phyloP scores from a whole-genome alignment of 78 protist species.

The Tieghemostelium lacteum region DNA sequence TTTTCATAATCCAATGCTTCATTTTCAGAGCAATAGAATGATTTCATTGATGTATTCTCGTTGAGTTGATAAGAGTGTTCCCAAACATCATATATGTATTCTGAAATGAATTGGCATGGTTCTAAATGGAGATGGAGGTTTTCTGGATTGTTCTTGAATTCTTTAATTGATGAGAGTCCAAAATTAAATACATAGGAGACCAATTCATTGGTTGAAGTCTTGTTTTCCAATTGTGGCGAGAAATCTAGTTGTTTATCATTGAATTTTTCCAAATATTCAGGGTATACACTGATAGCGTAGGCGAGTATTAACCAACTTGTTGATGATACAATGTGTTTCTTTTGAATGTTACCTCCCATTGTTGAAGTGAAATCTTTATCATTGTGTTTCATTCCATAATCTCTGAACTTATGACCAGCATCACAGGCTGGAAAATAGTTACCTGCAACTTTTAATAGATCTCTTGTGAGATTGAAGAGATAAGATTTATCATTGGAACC shows the following conservation, averaged over 20 bases:
- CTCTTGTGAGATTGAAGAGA: conserved; percentile 25
- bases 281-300: neutral
- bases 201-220: too few relatives aligned
- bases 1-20: conserved; percentile 31
- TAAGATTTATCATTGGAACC: conserved; percentile 10
- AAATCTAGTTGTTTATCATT: too few relatives aligned
- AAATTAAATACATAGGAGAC: conserved; percentile 11
- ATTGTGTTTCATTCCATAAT: conserved; percentile 42
- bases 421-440: conserved; percentile 53
- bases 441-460: too few relatives aligned
- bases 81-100: conserved; percentile 41
- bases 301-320: conserved; percentile 34
- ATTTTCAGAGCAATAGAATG: neutral
- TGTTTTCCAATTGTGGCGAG: too few relatives aligned
- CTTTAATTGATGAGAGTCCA: conserved; percentile 19
- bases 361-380: neutral
- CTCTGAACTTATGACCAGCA: conserved; percentile 36
- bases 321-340: conserved; percentile 15
- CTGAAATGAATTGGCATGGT: conserved; percentile 16
- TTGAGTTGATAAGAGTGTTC: neutral
- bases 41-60: conserved; percentile 2
- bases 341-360: conserved; percentile 4
- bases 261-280: too few relatives aligned
- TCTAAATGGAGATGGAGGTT: neutral
- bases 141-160: neutral